Evolutionary conservation across 108 stramenopile species (phyloP).

Genomic region (Cyclotella kingstonii): DNA sequence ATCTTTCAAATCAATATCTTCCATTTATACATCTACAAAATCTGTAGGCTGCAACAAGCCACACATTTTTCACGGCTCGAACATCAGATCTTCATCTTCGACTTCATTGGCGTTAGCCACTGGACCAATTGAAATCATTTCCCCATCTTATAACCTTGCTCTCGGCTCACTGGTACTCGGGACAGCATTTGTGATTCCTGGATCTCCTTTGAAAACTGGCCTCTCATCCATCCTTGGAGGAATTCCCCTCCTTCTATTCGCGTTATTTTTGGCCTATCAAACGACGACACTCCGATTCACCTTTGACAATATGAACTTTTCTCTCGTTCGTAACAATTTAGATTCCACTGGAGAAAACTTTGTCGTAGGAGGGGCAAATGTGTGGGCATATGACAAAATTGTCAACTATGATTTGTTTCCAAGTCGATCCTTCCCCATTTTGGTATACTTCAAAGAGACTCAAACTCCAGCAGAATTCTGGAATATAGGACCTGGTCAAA

Average conservation of each 20-base stretch:
- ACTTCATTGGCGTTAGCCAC: constrained; percentile 21
- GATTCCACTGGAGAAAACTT: constrained; percentile 58
- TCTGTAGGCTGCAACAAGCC: no score
- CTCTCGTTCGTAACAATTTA: constrained; percentile 41
- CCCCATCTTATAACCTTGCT: constrained; percentile 58
- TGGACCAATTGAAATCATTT: constrained; percentile 38
- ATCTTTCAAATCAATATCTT: no score
- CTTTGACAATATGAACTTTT: constrained; percentile 56
- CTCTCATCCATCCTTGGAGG: constrained; percentile 39
- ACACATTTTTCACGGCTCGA: no score
- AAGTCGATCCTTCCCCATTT: constrained; percentile 55
- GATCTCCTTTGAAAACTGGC: constrained; percentile 40
- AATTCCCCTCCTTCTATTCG: constrained; percentile 46
- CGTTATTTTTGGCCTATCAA: constrained; percentile 54
- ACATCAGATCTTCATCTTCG: background rate
- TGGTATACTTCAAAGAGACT: constrained; percentile 75
- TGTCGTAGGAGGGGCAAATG: constrained; percentile 61
- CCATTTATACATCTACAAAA: no score
- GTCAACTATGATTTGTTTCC: constrained; percentile 64
- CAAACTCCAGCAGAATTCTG: constrained; percentile 62
- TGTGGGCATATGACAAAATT: constrained; percentile 61
- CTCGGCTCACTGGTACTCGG: constrained; percentile 40
- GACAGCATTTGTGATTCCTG: constrained; percentile 37
- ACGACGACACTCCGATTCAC: constrained; percentile 59
- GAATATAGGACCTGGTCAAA: constrained; percentile 43